phyloP scores from a whole-genome alignment of 192 early-diverging fungal species.

The Tieghemiomyces parasiticus region DNA sequence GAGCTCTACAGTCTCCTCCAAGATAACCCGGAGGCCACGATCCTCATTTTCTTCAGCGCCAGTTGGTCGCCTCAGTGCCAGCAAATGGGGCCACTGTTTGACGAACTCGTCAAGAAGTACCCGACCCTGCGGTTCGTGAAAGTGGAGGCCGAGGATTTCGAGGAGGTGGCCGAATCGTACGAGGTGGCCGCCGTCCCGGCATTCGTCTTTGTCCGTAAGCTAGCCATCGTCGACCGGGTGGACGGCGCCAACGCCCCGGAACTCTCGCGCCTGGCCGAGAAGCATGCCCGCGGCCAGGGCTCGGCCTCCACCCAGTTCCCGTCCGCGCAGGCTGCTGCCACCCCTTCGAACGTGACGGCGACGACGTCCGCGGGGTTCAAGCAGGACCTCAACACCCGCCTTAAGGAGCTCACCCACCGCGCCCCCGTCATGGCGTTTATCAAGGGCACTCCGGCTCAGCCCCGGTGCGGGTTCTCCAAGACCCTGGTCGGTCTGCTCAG shows the following conservation, averaged over 20 bases:
- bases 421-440: conserved; percentile 89
- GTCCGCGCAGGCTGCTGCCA: conserved; percentile 18
- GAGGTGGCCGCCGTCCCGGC: conserved; percentile 88
- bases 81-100: conserved; percentile 88
- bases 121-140: conserved; percentile 56
- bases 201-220: conserved; percentile 65
- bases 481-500: conserved; percentile 63
- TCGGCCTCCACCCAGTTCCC: conserved; percentile 15
- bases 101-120: conserved; percentile 66
- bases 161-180: conserved; percentile 72
- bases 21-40: conserved; percentile 19
- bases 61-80: conserved; percentile 74
- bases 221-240: conserved; percentile 54
- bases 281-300: conserved; percentile 33
- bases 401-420: conserved; percentile 49
- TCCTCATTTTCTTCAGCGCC: conserved; percentile 85
- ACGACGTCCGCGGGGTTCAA: conserved; percentile 35
- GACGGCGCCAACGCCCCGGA: conserved; percentile 80
- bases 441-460: conserved; percentile 82
- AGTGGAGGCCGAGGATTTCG: conserved; percentile 86
- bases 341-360: conserved; percentile 16
- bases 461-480: conserved; percentile 86
- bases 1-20: conserved; percentile 22
- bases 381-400: conserved; percentile 54
- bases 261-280: conserved; percentile 52